Evolutionary conservation across 2,329 filamentous ascomycete genomes (phyloP).

Genomic region (Shiraia bambusicola): DNA sequence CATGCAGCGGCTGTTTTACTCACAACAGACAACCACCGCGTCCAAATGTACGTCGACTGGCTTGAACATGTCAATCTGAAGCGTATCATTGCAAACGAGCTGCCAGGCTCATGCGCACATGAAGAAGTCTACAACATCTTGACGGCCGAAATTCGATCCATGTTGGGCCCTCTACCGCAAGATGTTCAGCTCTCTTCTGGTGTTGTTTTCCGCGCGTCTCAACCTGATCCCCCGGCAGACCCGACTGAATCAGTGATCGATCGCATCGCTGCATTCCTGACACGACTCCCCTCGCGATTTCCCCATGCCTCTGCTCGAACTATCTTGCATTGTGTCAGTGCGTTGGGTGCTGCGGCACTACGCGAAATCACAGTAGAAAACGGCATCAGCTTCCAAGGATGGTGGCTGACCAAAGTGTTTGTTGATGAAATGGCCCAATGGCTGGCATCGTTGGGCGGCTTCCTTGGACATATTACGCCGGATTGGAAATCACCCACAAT

Average conservation of each 20-base stretch:
- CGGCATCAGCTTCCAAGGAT: conserved; percentile 80
- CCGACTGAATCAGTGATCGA: conserved; percentile 64
- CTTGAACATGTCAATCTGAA: conserved; percentile 62
- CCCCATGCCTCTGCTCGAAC: conserved; percentile 71
- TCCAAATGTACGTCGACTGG: conserved; percentile 96
- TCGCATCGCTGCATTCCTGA: conserved; percentile 73
- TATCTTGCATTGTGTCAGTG: conserved; percentile 74
- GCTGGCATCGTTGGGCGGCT: conserved; percentile 86
- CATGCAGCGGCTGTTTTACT: conserved; percentile 93
- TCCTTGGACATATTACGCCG: conserved; percentile 61
- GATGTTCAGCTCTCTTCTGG: conserved; percentile 64
- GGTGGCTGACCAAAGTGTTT: conserved; percentile 96
- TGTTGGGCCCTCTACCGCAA: conserved; percentile 69
- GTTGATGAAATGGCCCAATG: conserved; percentile 93
- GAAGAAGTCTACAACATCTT: conserved; percentile 59
- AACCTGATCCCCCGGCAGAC: conserved; percentile 28
- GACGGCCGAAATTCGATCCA: conserved; percentile 64
- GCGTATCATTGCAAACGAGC: conserved; percentile 57
- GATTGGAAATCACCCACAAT: conserved; percentile 27
- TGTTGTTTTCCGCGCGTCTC: conserved; percentile 45
- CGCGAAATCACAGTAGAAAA: conserved; percentile 78
- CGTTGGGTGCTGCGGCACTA: conserved; percentile 74
- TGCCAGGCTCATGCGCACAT: conserved; percentile 55
- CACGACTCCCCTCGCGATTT: conserved; percentile 68
- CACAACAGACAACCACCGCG: conserved; percentile 82